phyloP scores from a whole-genome alignment of 768 basidiomycete species.

The Gymnopilus dilepis region DNA sequence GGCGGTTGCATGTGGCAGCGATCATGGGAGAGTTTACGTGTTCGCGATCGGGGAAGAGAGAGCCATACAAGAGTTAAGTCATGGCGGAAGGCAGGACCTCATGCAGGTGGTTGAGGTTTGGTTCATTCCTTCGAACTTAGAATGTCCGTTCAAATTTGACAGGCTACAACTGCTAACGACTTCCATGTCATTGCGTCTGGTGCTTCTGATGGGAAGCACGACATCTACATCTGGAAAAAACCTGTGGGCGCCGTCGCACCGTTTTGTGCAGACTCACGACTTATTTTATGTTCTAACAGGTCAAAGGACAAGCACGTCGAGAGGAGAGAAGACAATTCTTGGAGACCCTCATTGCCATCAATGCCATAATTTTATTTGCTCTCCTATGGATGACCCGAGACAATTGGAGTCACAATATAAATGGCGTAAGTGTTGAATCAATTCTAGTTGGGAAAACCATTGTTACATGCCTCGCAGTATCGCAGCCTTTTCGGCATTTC shows the following conservation, averaged over 20 bases:
- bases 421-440: no score
- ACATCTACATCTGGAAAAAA: not conserved
- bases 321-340: not conserved
- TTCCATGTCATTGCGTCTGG: not conserved
- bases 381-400: not conserved
- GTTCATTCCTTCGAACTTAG: not conserved
- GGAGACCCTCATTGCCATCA: not conserved
- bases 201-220: not conserved
- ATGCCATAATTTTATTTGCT: not conserved
- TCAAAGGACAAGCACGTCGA: not conserved
- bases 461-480: no score
- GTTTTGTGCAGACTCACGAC: not conserved
- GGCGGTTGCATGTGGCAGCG: no score
- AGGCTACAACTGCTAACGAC: not conserved
- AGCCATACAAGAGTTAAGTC: no score
- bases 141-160: not conserved
- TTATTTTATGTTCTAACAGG: not conserved
- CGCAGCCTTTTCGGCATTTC: no score
- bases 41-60: no score
- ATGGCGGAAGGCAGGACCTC: no score
- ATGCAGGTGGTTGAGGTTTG: no score
- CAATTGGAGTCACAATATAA: no score
- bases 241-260: not conserved
- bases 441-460: no score
- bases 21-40: no score